Conservation (phyloP, 768 basidiomycete species). For the Panellus pusillus region DNA sequence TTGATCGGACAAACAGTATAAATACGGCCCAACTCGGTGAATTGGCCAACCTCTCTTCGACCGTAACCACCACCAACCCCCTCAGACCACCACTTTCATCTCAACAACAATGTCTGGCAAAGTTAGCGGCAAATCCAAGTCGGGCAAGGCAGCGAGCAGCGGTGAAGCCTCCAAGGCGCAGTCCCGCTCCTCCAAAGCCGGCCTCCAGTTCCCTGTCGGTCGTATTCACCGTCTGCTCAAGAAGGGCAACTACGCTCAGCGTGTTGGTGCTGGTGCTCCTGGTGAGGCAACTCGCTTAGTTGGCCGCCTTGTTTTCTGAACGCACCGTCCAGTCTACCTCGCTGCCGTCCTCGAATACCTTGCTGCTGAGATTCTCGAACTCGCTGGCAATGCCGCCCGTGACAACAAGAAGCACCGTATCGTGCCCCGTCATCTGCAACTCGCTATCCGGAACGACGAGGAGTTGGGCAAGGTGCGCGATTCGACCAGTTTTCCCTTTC, state of each 20-base stretch:
- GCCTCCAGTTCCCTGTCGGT: slow-evolving; percentile 88
- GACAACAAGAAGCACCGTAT: slow-evolving; percentile 97
- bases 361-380: slow-evolving; percentile 90
- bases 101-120: slow-evolving; percentile 13
- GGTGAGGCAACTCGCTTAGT: slow-evolving; percentile 40
- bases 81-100: not conserved
- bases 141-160: slow-evolving; percentile 51
- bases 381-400: slow-evolving; percentile 87
- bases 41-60: not conserved
- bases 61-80: slow-evolving; percentile 7
- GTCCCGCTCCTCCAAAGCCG: slow-evolving; percentile 74
- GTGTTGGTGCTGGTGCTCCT: slow-evolving; percentile 87
- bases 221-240: slow-evolving; percentile 90
- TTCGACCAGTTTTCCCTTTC: not conserved
- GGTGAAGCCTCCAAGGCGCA: slow-evolving; percentile 50
- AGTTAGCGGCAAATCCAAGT: slow-evolving; percentile 17
- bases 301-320: not conserved
- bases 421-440: slow-evolving; percentile 91
- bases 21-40: slow-evolving; percentile 19
- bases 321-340: slow-evolving; percentile 65
- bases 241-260: slow-evolving; percentile 83
- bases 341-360: slow-evolving; percentile 93
- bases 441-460: slow-evolving; percentile 93
- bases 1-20: slow-evolving; percentile 24
- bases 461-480: slow-evolving; percentile 48